These are phyloP conservation scores for Gaertneriomyces sp. DNA, from an alignment of 192 early-diverging fungal genomes.

Conservation along the genomic window DNA sequence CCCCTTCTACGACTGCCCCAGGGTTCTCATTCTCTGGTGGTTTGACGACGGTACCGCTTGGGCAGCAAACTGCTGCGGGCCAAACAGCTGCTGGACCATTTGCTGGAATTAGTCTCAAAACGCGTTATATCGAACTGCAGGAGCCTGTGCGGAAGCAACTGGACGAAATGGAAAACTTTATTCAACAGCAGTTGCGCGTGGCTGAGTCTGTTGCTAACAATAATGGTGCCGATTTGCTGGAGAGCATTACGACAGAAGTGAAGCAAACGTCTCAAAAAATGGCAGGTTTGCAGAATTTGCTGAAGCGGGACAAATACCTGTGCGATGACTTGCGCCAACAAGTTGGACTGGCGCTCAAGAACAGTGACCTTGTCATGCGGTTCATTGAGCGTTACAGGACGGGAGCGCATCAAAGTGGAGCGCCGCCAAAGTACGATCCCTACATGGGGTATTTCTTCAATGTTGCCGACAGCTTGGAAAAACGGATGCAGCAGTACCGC, in stretches of 20 bases:
- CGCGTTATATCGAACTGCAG: conserved; percentile 31
- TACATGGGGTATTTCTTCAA: conserved; percentile 36
- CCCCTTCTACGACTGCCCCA: neutral
- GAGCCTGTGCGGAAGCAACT: conserved; percentile 13
- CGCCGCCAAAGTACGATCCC: conserved; percentile 31
- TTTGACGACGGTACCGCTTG: conserved; percentile 1
- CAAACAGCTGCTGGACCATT: neutral
- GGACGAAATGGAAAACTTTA: conserved; percentile 30
- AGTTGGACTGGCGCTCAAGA: conserved; percentile 34
- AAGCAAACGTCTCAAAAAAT: conserved; percentile 27
- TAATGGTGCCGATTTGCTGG: conserved; percentile 12
- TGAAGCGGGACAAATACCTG: conserved; percentile 34
- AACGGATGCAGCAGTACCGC: conserved; percentile 37
- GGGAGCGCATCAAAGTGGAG: neutral
- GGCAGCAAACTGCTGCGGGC: neutral
- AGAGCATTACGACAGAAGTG: conserved; percentile 22
- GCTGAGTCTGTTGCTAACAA: conserved; percentile 23
- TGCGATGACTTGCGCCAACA: conserved; percentile 24
- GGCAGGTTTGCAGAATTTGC: conserved; percentile 33
- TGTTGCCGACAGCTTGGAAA: conserved; percentile 32
- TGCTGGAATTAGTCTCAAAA: conserved; percentile 8
- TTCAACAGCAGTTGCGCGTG: conserved; percentile 28
- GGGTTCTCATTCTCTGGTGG: neutral
- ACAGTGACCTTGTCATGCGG: conserved; percentile 32
- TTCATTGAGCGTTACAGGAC: conserved; percentile 37